Percentiles rank a stretch among this genome's conserved stretches.
These are phyloP conservation scores for Limonomyces culmigenus DNA, from an alignment of 1,284 basidiomycete genomes.

Conservation along the genomic window DNA sequence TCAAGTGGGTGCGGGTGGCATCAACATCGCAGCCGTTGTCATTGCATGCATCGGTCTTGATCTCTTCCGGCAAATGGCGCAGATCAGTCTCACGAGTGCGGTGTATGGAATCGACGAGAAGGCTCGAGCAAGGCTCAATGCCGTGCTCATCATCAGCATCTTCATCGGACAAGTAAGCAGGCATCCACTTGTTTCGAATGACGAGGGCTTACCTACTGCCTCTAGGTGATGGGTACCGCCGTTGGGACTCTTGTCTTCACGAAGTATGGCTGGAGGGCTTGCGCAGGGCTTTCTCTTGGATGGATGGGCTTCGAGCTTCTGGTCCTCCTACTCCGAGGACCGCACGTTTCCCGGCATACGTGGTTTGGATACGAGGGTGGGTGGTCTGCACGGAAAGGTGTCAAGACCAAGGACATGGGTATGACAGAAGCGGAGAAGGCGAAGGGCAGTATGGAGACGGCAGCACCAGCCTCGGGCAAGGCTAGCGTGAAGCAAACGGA, in stretches of 20 bases:
- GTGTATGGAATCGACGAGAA: constrained; percentile 19
- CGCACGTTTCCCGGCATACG: constrained; percentile 19
- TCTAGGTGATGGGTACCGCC: constrained; percentile 33
- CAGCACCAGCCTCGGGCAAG: too few species aligned
- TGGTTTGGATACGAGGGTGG: constrained; percentile 24
- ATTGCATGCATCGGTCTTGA: constrained; percentile 28
- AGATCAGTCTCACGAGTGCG: constrained; percentile 21
- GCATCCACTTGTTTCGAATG: constrained; percentile 6
- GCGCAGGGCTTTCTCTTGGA: constrained; percentile 28
- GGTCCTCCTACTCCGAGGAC: constrained; percentile 25
- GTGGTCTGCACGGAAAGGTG: constrained; percentile 11
- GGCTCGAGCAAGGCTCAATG: constrained; percentile 32
- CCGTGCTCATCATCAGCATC: constrained; percentile 24
- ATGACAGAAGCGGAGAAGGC: too few species aligned
- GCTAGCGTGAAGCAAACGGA: too few species aligned
- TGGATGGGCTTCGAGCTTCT: constrained; percentile 23
- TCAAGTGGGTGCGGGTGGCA: constrained; percentile 24
- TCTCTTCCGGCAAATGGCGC: constrained; percentile 27
- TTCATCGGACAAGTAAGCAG: constrained; percentile 5
- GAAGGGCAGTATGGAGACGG: too few species aligned
- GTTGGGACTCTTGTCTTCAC: constrained; percentile 33
- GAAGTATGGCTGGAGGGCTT: constrained; percentile 30
- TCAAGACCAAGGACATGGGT: not conserved
- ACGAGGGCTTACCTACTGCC: not conserved
- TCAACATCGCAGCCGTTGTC: constrained; percentile 27